Base-by-base conservation (phyloP, 495 filamentous ascomycete genomes). In the Aspergillus haitiensis region DNA sequence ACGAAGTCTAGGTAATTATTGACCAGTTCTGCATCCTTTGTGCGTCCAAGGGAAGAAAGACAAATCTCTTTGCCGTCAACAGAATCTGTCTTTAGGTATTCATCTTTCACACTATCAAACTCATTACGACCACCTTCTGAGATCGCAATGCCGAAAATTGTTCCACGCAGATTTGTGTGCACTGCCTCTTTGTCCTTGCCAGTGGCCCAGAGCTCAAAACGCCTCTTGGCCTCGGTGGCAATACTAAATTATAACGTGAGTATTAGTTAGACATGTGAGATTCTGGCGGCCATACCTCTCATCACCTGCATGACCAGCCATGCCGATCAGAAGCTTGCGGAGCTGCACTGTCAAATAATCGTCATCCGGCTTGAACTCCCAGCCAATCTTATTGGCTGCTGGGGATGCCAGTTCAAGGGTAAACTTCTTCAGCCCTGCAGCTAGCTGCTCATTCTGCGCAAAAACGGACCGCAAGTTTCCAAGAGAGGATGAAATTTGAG, bases 1-100 rank as follows among this genome's bases (percentile, higher is more conserved):
- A 92, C 86, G 63, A 93, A 91, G 32, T 89, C 77, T 56, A 96
- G 76, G 65, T 88, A 88, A 18, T 87, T 78, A 16, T 84, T 74
- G 52, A 91, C 84, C 44, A 97, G 75, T 7, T 83, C 83, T 3
- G 81, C 70, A 45, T 89, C 82, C 57, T 86, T 85, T 16, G 87
- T 85, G 49, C 89, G 87, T 45, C 92, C 92, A 55, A 98, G 81
- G 5, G 88, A 82, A 45, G 82, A 74, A 9, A 98, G 81, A 64
- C 85, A 86, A 54, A 93, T 89, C 66, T 98, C 93, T 72, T 90
- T 92, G 58, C 91, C 92, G 66, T 97, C 94, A 34, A 96, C 85
- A 7, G 92, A 87, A 36, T 87, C 87, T 1, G 91, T 95, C 31
- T 76, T 84, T 40, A 83, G 79, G 77, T 89, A 98, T 72, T 96